A percentile compares a stretch with the other conserved stretches of the same genome.
Conservation (phyloP, 257 asterid species). For the Ophiorrhiza pumila region DNA sequence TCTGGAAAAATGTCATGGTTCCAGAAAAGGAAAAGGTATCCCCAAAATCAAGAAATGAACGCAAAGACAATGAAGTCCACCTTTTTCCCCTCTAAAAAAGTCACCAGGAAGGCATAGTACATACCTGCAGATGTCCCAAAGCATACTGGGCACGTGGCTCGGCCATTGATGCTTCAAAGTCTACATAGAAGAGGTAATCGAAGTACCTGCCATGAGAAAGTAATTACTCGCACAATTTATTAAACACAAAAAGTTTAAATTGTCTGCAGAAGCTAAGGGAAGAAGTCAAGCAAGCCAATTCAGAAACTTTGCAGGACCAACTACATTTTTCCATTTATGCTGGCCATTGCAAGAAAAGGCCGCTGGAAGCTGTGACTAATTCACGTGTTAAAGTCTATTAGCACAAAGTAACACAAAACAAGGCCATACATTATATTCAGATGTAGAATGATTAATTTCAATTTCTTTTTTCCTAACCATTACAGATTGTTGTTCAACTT, state of each 20-base stretch:
- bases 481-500: not conserved
- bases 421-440: not conserved
- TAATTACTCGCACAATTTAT: slow-evolving; percentile 15
- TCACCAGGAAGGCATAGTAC: not conserved
- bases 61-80: not conserved
- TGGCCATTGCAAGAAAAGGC: not conserved
- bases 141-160: slow-evolving; percentile 84
- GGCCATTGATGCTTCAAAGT: slow-evolving; percentile 95
- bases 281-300: not conserved
- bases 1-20: not conserved
- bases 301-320: not conserved
- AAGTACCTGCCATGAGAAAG: slow-evolving; percentile 65
- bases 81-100: not conserved
- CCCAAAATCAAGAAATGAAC: not conserved
- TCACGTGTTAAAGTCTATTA: not conserved
- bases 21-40: not conserved
- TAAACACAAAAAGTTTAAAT: not conserved
- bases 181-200: slow-evolving; percentile 89
- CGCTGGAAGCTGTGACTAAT: not conserved
- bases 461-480: not conserved
- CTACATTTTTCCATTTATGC: not conserved
- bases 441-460: not conserved
- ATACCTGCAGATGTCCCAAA: slow-evolving; percentile 36
- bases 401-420: not conserved
- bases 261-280: not conserved